phyloP scores from a whole-genome alignment of 1,139 yeast species.

The Pichia terricola region DNA sequence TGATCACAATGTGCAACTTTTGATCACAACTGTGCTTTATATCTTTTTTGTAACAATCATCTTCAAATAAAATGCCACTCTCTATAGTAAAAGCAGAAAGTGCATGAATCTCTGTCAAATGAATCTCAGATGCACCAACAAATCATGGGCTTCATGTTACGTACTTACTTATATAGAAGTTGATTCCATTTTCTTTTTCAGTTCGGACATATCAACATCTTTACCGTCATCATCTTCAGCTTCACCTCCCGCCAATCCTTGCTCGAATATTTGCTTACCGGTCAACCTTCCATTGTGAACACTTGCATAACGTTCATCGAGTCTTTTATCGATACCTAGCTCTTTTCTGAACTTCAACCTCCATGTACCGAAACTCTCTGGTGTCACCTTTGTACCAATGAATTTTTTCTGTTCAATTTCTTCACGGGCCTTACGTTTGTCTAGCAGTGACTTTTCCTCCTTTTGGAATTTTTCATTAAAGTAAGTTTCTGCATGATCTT shows the following conservation, averaged over 20 bases:
- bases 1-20: not conserved
- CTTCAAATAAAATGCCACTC: not conserved
- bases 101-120: not conserved
- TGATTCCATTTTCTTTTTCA: constrained; percentile 14
- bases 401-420: constrained; percentile 66
- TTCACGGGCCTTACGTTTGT: constrained; percentile 46
- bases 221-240: constrained; percentile 18
- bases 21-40: not conserved
- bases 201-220: constrained; percentile 15
- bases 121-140: not conserved
- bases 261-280: constrained; percentile 83
- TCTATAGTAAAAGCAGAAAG: not conserved
- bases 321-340: constrained; percentile 44
- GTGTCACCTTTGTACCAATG: constrained; percentile 50
- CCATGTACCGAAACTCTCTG: constrained; percentile 65
- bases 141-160: no score
- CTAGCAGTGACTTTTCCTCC: constrained; percentile 51
- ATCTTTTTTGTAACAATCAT: not conserved
- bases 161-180: constrained; percentile 7
- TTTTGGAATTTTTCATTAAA: constrained; percentile 48
- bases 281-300: constrained; percentile 71
- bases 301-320: constrained; percentile 39
- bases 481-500: constrained; percentile 67
- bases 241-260: constrained; percentile 57
- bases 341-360: constrained; percentile 65